These are phyloP conservation scores for Scutellospora calospora DNA, from an alignment of 371 early-diverging fungal species.

Conservation along the genomic window DNA sequence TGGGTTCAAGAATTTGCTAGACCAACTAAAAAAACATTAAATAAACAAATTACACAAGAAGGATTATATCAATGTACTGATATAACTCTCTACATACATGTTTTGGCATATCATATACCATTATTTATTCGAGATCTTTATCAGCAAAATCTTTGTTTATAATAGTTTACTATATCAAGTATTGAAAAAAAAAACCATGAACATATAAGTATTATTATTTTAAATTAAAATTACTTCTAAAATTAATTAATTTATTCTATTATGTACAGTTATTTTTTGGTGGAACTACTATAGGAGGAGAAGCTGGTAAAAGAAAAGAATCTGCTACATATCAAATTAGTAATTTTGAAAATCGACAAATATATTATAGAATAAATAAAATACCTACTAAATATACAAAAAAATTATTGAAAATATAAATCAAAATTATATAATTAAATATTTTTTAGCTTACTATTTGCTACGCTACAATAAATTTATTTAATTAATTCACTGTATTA, in stretches of 20 bases:
- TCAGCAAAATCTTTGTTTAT: not conserved
- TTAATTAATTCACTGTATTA: too few relatives aligned
- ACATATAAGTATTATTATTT: slow-evolving; percentile 1
- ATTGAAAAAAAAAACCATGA: slow-evolving; percentile 20
- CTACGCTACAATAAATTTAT: too few relatives aligned
- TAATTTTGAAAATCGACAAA: slow-evolving; percentile 2
- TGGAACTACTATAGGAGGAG: not conserved
- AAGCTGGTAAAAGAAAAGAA: not conserved
- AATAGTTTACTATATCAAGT: slow-evolving; percentile 2
- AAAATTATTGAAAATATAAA: too few relatives aligned
- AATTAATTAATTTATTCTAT: slow-evolving; percentile 2
- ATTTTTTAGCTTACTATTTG: too few relatives aligned
- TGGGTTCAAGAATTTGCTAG: not conserved
- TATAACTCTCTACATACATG: slow-evolving; percentile 9
- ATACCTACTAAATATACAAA: not conserved
- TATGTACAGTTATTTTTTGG: slow-evolving; percentile 23
- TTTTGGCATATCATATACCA: slow-evolving; percentile 6
- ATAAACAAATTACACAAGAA: not conserved
- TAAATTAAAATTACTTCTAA: not conserved
- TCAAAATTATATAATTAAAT: too few relatives aligned
- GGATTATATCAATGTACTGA: not conserved
- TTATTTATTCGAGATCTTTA: not conserved
- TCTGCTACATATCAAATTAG: not conserved
- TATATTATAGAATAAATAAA: not conserved
- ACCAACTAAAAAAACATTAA: not conserved